Percentiles rank a stretch among this genome's conserved stretches.
phyloP scores from a whole-genome alignment of 1,139 yeast species.

The Geotrichum bryndzae region DNA sequence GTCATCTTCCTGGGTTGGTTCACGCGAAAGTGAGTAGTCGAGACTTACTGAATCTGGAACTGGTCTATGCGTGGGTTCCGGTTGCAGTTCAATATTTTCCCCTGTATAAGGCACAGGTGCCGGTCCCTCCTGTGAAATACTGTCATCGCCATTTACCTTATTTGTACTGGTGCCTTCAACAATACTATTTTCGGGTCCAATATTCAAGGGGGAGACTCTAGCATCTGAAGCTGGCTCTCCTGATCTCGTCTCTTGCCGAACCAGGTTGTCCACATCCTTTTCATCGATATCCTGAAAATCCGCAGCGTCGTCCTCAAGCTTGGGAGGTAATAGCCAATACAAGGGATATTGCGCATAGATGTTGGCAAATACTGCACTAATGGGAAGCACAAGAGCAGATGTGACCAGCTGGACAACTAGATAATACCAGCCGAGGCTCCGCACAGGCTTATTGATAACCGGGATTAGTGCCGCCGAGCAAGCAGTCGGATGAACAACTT shows the following conservation, averaged over 20 bases:
- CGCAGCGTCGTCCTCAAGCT: slow-evolving; percentile 9
- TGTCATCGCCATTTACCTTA: not conserved
- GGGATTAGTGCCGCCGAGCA: slow-evolving; percentile 68
- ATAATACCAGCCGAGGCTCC: slow-evolving; percentile 62
- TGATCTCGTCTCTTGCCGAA: not conserved
- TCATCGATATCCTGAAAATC: not conserved
- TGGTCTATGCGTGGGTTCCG: not conserved
- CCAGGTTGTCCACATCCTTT: not conserved
- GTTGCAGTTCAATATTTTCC: not conserved
- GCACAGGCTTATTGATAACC: slow-evolving; percentile 42
- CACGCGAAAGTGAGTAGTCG: not conserved
- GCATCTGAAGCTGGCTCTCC: not conserved
- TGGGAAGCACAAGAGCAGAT: slow-evolving; percentile 45
- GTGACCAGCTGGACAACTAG: slow-evolving; percentile 53
- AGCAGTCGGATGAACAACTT: slow-evolving; percentile 67
- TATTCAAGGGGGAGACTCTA: not conserved
- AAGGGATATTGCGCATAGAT: slow-evolving; percentile 50
- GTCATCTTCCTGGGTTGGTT: not conserved
- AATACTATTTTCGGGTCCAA: not conserved
- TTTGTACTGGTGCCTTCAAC: not conserved
- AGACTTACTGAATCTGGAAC: not conserved
- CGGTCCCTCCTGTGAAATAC: not conserved
- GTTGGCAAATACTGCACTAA: slow-evolving; percentile 54
- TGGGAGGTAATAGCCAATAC: slow-evolving; percentile 56
- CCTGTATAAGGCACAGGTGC: not conserved